Conservation (phyloP, 2,329 filamentous ascomycete genomes). For the Xylaria multiplex region DNA sequence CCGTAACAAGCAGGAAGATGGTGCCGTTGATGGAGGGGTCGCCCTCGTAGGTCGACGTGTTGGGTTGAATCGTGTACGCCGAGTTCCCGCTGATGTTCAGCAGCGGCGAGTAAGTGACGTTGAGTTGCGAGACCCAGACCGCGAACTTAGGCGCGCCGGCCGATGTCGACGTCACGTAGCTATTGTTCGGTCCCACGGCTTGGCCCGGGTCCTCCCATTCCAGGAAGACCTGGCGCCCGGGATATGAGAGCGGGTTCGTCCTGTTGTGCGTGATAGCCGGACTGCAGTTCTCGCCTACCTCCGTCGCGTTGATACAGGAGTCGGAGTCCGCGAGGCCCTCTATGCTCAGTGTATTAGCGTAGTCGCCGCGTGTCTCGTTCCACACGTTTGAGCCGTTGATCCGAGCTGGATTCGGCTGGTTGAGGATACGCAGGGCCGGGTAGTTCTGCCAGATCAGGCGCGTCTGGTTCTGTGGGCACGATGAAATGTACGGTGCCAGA, state of each 20-base stretch:
- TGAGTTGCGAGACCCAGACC: constrained; percentile 81
- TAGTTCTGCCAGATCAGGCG: constrained; percentile 87
- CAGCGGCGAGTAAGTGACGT: constrained; percentile 75
- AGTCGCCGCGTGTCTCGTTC: constrained; percentile 72
- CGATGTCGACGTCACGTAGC: constrained; percentile 73
- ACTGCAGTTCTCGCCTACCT: constrained; percentile 65
- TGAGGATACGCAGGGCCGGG: constrained; percentile 74
- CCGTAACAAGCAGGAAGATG: constrained; percentile 81
- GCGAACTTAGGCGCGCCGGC: constrained; percentile 73
- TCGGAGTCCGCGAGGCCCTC: constrained; percentile 56
- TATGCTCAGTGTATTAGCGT: constrained; percentile 64
- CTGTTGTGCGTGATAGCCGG: constrained; percentile 76
- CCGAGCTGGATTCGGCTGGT: constrained; percentile 79
- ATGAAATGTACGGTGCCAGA: constrained; percentile 82
- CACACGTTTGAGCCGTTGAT: constrained; percentile 69
- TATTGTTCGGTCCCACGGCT: constrained; percentile 81
- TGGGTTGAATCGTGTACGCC: constrained; percentile 78
- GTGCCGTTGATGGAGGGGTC: constrained; percentile 80
- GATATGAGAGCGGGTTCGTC: constrained; percentile 75
- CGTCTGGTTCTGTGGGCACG: constrained; percentile 77
- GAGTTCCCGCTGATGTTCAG: constrained; percentile 62
- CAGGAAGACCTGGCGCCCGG: constrained; percentile 76
- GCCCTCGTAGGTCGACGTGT: constrained; percentile 71
- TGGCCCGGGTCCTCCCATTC: constrained; percentile 77
- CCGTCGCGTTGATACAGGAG: constrained; percentile 67